Percentiles rank a stretch among this genome's conserved stretches.
These are phyloP conservation scores for Penicillium mononematosum DNA, from an alignment of 495 filamentous ascomycete species.

Conservation along the genomic window DNA sequence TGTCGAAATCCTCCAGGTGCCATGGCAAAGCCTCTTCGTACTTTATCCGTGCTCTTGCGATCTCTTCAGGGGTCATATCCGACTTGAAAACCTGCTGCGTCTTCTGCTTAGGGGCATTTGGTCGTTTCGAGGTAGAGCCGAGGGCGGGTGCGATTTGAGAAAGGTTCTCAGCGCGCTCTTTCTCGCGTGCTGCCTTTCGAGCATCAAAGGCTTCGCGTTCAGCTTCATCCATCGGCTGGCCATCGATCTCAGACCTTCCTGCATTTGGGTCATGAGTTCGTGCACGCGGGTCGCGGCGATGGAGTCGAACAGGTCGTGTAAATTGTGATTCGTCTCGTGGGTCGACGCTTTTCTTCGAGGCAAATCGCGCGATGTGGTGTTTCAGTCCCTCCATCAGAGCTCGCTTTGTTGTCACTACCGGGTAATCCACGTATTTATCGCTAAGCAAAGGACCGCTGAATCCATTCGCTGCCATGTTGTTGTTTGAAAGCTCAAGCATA, in stretches of 20 bases:
- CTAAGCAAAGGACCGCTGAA: conserved; percentile 59
- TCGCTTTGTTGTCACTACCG: conserved; percentile 76
- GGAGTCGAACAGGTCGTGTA: conserved; percentile 79
- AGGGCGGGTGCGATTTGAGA: conserved; percentile 81
- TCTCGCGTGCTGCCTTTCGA: conserved; percentile 72
- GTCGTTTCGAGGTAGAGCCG: conserved; percentile 58
- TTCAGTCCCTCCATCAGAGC: conserved; percentile 76
- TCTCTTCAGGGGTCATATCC: conserved; percentile 78
- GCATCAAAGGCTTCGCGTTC: conserved; percentile 72
- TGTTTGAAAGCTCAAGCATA: conserved; percentile 25
- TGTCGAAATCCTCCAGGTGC: conserved; percentile 95
- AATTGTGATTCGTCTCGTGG: conserved; percentile 77
- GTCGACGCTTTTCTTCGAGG: conserved; percentile 63
- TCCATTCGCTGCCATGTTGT: conserved; percentile 50
- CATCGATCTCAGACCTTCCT: conserved; percentile 46
- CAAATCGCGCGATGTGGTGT: conserved; percentile 80
- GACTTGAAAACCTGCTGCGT: conserved; percentile 69
- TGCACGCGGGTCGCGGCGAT: conserved; percentile 83
- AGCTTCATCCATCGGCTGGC: conserved; percentile 52
- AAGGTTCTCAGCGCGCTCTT: conserved; percentile 75
- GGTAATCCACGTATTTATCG: conserved; percentile 58
- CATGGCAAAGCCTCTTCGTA: conserved; percentile 96
- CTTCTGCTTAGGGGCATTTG: conserved; percentile 60
- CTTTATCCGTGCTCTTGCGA: conserved; percentile 72
- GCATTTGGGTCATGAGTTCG: conserved; percentile 47